Conservation (phyloP, 140 eudicot species). For the Bidens hawaiensis region DNA sequence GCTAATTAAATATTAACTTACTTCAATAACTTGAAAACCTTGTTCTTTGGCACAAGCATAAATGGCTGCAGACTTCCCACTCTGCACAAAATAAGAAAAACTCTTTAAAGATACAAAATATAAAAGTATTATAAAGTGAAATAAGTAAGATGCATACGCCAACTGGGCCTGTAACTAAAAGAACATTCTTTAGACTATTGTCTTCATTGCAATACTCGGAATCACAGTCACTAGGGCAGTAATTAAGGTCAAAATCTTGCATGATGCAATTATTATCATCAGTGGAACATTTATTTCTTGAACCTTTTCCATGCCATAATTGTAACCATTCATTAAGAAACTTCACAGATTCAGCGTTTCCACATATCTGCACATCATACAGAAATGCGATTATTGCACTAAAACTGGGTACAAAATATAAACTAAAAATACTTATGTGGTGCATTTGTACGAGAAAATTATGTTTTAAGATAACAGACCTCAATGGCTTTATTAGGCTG, state of each 20-base stretch:
- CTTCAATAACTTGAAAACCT: slow-evolving; percentile 97
- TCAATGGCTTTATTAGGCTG: slow-evolving; percentile 79
- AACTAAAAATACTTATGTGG: neutral
- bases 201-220: slow-evolving; percentile 49
- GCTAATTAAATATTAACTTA: slow-evolving; percentile 22
- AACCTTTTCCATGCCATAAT: slow-evolving; percentile 71
- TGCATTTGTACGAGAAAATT: neutral
- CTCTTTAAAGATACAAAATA: neutral
- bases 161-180: slow-evolving; percentile 90
- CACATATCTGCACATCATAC: slow-evolving; percentile 71
- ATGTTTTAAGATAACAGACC: slow-evolving; percentile 40
- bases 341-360: slow-evolving; percentile 70
- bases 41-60: slow-evolving; percentile 98
- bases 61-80: slow-evolving; percentile 98
- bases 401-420: neutral
- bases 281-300: slow-evolving; percentile 32
- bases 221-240: slow-evolving; percentile 51
- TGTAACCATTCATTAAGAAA: slow-evolving; percentile 78
- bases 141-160: slow-evolving; percentile 56
- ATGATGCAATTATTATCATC: slow-evolving; percentile 18
- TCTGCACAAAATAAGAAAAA: slow-evolving; percentile 37
- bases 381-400: neutral
- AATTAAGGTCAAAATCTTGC: slow-evolving; percentile 36
- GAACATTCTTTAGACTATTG: slow-evolving; percentile 70
- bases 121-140: slow-evolving; percentile 4